Evolutionary conservation across 108 stramenopile species (phyloP), one percentile per base, ranked within the genome.

Genomic region (Nitzschia sp.): DNA sequence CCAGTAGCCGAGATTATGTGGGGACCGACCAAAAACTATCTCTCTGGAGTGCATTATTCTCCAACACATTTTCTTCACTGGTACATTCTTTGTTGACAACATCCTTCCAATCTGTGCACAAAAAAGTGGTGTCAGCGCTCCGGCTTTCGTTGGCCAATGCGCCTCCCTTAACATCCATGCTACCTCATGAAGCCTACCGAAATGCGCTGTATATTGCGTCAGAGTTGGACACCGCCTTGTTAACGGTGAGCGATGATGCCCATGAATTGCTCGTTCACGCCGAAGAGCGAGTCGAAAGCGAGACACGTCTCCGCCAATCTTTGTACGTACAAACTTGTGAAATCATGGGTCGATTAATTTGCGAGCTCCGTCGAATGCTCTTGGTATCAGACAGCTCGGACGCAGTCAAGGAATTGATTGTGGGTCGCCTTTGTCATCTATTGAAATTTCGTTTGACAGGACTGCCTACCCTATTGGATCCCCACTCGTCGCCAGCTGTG

Each of bases 261-360:
- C 91, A 92, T 60, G 91, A 95, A 55, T 58, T 95, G 46, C 61
- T 94, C 36, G 91, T 95, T 16, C 94, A 95, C 63, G 94, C 94
- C 2, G 94, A 95, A 71, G 94, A 95, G 53, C 70, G 94, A 30
- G 94, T 82, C 64, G 94, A 92, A 77, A 86, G 85, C 59, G 91
- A 92, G 57, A 80, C 87, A 5, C 76, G 91, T 26, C 68, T 95
- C 29, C 67, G 86, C 6, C 89, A 91, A 69, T 90, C 89, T 55
- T 60, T 95, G 33, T 95, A 92, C 50, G 94, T 95, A 35, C 94
- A 95, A 69, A 92, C 94, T 1, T 95, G 91, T 58, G 94, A 95
- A 69, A 95, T 92, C 68, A 85, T 95, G 84, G 94, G 91, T 19
- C 81, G 94, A 1, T 54, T 95, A 32, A 68, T 95, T 48, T 87